Conservation (phyloP, 176 grass and related monocot species). For the Juncus effusus region DNA sequence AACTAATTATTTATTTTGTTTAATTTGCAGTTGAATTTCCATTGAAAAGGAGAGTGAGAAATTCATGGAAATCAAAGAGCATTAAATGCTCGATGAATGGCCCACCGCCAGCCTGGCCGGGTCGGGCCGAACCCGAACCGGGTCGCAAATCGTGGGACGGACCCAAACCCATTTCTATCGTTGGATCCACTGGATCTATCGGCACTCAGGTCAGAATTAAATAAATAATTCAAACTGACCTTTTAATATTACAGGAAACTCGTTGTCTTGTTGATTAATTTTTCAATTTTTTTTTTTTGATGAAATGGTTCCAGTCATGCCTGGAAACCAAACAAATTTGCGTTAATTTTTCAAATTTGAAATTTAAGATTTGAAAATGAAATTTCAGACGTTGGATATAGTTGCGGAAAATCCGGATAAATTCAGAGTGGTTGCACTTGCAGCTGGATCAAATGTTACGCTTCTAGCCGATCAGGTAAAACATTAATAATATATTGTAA, state of each 20-base stretch:
- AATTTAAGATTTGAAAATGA: not conserved
- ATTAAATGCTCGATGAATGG: slow-evolving; percentile 54
- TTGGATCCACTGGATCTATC: slow-evolving; percentile 93
- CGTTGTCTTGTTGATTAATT: not conserved
- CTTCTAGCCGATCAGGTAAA: slow-evolving; percentile 95
- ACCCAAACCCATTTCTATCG: slow-evolving; percentile 81
- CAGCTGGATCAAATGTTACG: slow-evolving; percentile 93
- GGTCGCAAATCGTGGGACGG: slow-evolving; percentile 62
- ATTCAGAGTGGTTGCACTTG: slow-evolving; percentile 89
- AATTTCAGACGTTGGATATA: slow-evolving; percentile 79
- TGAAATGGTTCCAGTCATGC: too few relatives aligned
- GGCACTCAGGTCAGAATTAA: slow-evolving; percentile 73
- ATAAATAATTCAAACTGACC: not conserved
- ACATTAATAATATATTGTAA: slow-evolving; percentile 1
- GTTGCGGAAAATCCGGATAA: slow-evolving; percentile 92
- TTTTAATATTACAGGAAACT: not conserved
- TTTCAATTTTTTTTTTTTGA: not conserved
- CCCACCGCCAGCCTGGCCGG: slow-evolving; percentile 85
- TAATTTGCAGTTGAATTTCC: slow-evolving; percentile 48
- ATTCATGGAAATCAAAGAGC: slow-evolving; percentile 30
- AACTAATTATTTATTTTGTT: not conserved
- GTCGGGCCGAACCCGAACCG: slow-evolving; percentile 59
- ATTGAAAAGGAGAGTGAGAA: slow-evolving; percentile 52
- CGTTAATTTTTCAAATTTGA: not conserved
- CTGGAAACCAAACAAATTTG: not conserved